These are phyloP conservation scores for Dothistroma septosporum DNA, from an alignment of 2,329 filamentous ascomycete genomes.

Conservation along the genomic window DNA sequence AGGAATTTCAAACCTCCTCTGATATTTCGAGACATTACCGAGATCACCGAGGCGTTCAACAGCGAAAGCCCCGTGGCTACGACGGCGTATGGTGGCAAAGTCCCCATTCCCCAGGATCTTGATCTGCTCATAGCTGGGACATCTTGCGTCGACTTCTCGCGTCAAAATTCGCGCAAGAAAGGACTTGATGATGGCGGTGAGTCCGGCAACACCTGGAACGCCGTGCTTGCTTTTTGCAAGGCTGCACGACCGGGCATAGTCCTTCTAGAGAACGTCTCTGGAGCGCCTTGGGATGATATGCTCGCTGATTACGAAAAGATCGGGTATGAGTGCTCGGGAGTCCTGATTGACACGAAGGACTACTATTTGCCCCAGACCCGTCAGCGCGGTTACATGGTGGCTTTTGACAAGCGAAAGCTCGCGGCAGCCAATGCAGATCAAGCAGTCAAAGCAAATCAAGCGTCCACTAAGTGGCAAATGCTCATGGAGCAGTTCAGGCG, in stretches of 20 bases:
- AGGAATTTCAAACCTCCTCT: slow-evolving; percentile 42
- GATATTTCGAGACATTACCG: slow-evolving; percentile 45
- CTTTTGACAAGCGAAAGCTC: slow-evolving; percentile 35
- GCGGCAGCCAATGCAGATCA: neutral
- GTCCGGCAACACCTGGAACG: slow-evolving; percentile 61
- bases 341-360: slow-evolving; percentile 62
- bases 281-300: slow-evolving; percentile 56
- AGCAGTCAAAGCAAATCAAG: neutral
- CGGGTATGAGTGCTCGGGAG: slow-evolving; percentile 53
- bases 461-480: slow-evolving; percentile 38
- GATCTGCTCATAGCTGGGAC: slow-evolving; percentile 70
- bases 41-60: slow-evolving; percentile 32
- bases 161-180: slow-evolving; percentile 57
- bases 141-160: slow-evolving; percentile 71
- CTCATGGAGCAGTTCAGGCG: slow-evolving; percentile 50
- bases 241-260: slow-evolving; percentile 58
- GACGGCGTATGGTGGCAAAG: slow-evolving; percentile 62
- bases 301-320: slow-evolving; percentile 43
- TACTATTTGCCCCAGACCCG: slow-evolving; percentile 65
- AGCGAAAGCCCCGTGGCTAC: slow-evolving; percentile 36
- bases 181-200: slow-evolving; percentile 55
- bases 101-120: slow-evolving; percentile 52
- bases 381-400: slow-evolving; percentile 45
- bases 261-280: slow-evolving; percentile 67
- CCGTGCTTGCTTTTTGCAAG: slow-evolving; percentile 55